These are phyloP conservation scores for Tolypocladium tropicale DNA, from an alignment of 2,329 filamentous ascomycete species.

Conservation along the genomic window DNA sequence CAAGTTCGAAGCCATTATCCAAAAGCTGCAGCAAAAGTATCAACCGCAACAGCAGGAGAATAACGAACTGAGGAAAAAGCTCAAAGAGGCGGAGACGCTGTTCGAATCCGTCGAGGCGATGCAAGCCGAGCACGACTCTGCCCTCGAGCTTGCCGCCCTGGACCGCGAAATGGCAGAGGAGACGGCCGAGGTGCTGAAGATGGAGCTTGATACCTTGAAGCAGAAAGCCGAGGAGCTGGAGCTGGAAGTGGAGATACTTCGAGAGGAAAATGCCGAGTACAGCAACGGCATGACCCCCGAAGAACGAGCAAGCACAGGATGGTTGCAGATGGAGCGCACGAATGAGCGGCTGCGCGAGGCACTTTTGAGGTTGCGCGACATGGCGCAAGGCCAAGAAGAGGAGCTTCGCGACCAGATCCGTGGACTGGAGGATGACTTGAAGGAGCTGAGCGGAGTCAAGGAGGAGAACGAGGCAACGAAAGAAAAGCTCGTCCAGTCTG, in stretches of 20 bases:
- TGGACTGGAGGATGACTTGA: conserved; percentile 61
- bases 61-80: conserved; percentile 60
- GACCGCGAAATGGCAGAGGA: conserved; percentile 97
- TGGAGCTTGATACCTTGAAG: conserved; percentile 69
- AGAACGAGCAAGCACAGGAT: conserved; percentile 76
- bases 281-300: conserved; percentile 79
- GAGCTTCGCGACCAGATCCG: conserved; percentile 69
- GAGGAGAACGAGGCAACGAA: conserved; percentile 60
- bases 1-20: conserved; percentile 73
- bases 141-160: conserved; percentile 76
- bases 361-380: conserved; percentile 71
- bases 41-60: conserved; percentile 78
- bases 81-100: conserved; percentile 65
- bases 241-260: conserved; percentile 76
- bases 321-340: conserved; percentile 82
- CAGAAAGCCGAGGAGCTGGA: conserved; percentile 73
- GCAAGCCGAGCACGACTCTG: conserved; percentile 75
- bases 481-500: conserved; percentile 61
- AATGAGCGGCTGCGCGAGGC: conserved; percentile 84
- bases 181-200: conserved; percentile 70
- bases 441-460: conserved; percentile 56
- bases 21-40: conserved; percentile 83
- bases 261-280: conserved; percentile 78
- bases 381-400: conserved; percentile 75
- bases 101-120: conserved; percentile 58